Conservation (phyloP, 2,329 filamentous ascomycete genomes). For the Fusarium armeniacum region DNA sequence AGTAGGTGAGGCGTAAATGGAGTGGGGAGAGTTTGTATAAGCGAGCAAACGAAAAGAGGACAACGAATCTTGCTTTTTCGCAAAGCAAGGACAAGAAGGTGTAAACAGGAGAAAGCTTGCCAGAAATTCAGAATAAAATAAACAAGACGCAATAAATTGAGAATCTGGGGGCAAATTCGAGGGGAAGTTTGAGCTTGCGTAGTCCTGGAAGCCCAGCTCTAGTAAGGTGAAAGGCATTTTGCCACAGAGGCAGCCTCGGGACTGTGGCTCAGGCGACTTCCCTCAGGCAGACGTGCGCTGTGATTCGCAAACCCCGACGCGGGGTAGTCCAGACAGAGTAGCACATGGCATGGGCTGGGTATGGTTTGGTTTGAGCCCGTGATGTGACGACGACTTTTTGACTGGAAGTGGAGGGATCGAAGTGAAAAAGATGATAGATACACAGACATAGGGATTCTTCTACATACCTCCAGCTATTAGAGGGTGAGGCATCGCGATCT, state of each 20-base stretch:
- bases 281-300: constrained; percentile 36
- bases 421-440: background rate
- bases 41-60: constrained; percentile 26
- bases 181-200: constrained; percentile 43
- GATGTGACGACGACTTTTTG: constrained; percentile 36
- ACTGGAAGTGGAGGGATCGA: background rate
- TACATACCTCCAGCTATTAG: constrained; percentile 45
- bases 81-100: constrained; percentile 4
- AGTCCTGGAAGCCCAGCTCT: constrained; percentile 30
- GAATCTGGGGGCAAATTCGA: constrained; percentile 36
- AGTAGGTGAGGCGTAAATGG: constrained; percentile 12
- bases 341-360: constrained; percentile 6
- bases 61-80: constrained; percentile 2
- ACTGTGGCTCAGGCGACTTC: constrained; percentile 45
- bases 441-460: background rate
- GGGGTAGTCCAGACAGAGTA: constrained; percentile 39
- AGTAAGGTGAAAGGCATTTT: constrained; percentile 23
- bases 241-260: constrained; percentile 40
- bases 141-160: constrained; percentile 6
- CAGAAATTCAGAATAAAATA: constrained; percentile 16
- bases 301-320: constrained; percentile 47
- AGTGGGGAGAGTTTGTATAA: constrained; percentile 24
- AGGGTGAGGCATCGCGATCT: constrained; percentile 41
- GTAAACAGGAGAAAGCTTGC: constrained; percentile 10
- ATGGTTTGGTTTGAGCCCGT: constrained; percentile 26